Conservation (phyloP, 129 eudicot genomes). For the Gnaphalium uliginosum region DNA sequence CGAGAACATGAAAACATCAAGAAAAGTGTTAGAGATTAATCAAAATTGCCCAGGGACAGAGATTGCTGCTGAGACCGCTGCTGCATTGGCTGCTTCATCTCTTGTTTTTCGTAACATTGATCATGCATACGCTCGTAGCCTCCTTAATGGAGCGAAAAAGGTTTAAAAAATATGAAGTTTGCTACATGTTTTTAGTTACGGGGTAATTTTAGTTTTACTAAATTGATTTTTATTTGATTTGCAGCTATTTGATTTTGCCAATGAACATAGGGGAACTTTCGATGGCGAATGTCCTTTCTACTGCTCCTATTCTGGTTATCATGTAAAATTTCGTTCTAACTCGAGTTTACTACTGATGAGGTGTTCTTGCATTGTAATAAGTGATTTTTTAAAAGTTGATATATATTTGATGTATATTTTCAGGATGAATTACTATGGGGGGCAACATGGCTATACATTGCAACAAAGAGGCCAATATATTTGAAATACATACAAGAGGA, state of each 20-base stretch:
- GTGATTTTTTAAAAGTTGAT: not conserved
- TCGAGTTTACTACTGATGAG: not conserved
- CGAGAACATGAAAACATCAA: slow-evolving; percentile 73
- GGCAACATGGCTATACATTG: slow-evolving; percentile 83
- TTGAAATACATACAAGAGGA: slow-evolving; percentile 51
- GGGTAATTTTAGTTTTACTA: not conserved
- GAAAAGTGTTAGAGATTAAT: slow-evolving; percentile 65
- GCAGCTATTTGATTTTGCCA: slow-evolving; percentile 77
- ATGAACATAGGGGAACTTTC: slow-evolving; percentile 60
- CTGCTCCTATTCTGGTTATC: slow-evolving; percentile 80
- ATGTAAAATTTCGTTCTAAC: slow-evolving; percentile 37
- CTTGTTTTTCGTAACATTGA: slow-evolving; percentile 51
- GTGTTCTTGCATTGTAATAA: not conserved
- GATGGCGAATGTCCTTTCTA: slow-evolving; percentile 96
- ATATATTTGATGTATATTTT: not conserved
- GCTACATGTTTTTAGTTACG: not conserved
- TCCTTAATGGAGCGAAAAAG: slow-evolving; percentile 55
- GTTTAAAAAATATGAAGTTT: not conserved
- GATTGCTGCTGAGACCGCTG: slow-evolving; percentile 84
- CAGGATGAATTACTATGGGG: slow-evolving; percentile 95
- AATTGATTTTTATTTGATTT: slow-evolving; percentile 5
- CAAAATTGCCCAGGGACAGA: slow-evolving; percentile 63
- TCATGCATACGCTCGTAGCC: slow-evolving; percentile 48
- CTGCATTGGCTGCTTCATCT: slow-evolving; percentile 84
- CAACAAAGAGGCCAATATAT: slow-evolving; percentile 49